A percentile compares a stretch with the other conserved stretches of the same genome.
Conservation (phyloP, 805 yeast genomes). For the Cyberlindnera meyerae region DNA sequence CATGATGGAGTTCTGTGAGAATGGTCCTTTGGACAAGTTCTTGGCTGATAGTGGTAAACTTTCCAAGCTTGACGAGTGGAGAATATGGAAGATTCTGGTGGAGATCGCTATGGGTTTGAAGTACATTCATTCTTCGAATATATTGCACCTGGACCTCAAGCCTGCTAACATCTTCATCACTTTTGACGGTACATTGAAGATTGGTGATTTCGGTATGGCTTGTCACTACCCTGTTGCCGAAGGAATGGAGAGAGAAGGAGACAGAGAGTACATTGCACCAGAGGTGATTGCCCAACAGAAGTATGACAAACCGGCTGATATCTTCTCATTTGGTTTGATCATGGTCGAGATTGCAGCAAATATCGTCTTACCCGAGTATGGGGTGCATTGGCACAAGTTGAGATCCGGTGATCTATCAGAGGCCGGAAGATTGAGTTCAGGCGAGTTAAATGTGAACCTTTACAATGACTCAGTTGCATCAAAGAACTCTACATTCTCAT, state of each 20-base stretch:
- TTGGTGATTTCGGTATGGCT: constrained; percentile 97
- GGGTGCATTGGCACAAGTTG: constrained; percentile 92
- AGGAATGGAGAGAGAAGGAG: constrained; percentile 88
- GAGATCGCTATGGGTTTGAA: constrained; percentile 77
- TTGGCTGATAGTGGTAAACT: constrained; percentile 70
- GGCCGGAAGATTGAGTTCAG: constrained; percentile 81
- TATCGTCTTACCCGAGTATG: constrained; percentile 91
- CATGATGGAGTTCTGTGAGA: constrained; percentile 93
- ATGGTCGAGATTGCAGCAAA: constrained; percentile 96
- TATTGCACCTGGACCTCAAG: constrained; percentile 84
- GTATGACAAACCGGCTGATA: constrained; percentile 90
- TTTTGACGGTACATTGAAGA: constrained; percentile 88
- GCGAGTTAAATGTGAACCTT: constrained; percentile 43
- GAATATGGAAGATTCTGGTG: constrained; percentile 93
- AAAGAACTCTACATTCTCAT: constrained; percentile 22
- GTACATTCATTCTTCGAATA: constrained; percentile 72
- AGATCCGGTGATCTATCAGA: constrained; percentile 94
- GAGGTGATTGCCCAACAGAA: constrained; percentile 79
- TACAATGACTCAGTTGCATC: constrained; percentile 23
- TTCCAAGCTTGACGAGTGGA: constrained; percentile 86
- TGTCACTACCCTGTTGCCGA: constrained; percentile 67
- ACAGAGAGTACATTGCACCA: constrained; percentile 96
- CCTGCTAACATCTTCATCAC: constrained; percentile 94
- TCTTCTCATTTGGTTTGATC: constrained; percentile 89
- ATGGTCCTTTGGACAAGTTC: constrained; percentile 83